Percentiles rank a stretch among this genome's conserved stretches.
Evolutionary conservation across 176 grass and related monocot genomes (phyloP).

Genomic region (Oryza meridionalis): DNA sequence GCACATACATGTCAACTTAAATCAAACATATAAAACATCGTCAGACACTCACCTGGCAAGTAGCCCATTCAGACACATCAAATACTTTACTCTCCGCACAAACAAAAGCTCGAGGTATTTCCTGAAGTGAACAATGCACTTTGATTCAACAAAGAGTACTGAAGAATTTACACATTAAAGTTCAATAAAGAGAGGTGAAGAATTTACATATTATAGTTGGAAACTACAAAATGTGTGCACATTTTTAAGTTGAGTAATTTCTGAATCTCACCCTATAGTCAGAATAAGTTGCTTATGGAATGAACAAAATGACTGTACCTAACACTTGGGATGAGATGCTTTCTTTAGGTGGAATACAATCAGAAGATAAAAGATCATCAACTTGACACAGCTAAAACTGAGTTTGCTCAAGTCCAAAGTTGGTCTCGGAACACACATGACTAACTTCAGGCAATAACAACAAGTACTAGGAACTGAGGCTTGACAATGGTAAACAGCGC

Average conservation of each 20-base stretch:
- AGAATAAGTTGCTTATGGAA: conserved; percentile 16
- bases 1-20: conserved; percentile 19
- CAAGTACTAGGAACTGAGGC: neutral
- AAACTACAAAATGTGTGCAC: conserved; percentile 27
- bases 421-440: conserved; percentile 1
- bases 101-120: conserved; percentile 98
- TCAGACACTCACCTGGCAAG: conserved; percentile 71
- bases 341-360: conserved; percentile 6
- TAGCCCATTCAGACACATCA: conserved; percentile 99
- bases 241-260: conserved; percentile 27
- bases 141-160: conserved; percentile 40
- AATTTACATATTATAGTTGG: conserved; percentile 7
- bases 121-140: conserved; percentile 57
- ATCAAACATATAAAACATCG: neutral
- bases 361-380: neutral
- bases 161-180: neutral
- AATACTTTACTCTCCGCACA: conserved; percentile 99
- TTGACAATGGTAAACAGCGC: neutral
- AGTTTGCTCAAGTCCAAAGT: conserved; percentile 2
- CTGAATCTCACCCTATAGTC: conserved; percentile 1
- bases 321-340: neutral
- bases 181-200: conserved; percentile 38
- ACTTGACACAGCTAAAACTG: conserved; percentile 10
- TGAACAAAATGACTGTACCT: conserved; percentile 22
- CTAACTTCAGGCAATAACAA: conserved; percentile 20